Conservation (phyloP, 768 basidiomycete species). For the Hypholoma fasciculare region DNA sequence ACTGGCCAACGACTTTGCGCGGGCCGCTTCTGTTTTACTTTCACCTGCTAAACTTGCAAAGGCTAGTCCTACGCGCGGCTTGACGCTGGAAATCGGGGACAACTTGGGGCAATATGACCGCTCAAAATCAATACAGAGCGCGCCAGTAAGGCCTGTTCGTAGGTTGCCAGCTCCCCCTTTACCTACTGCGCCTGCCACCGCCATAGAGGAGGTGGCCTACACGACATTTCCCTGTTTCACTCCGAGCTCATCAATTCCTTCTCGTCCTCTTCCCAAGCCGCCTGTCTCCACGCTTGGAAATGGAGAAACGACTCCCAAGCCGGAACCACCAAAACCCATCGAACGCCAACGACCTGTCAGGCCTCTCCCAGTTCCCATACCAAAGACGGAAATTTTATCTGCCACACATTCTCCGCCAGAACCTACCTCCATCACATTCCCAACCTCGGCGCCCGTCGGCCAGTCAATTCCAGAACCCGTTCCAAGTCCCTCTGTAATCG, state of each 20-base stretch:
- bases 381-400: constrained; percentile 5
- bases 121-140: constrained; percentile 14
- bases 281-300: background rate
- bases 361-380: constrained; percentile 9
- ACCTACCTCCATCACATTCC: background rate
- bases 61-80: constrained; percentile 13
- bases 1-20: constrained; percentile 2
- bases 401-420: background rate
- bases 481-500: constrained; percentile 5
- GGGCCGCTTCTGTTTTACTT: background rate
- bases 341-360: constrained; percentile 5
- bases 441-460: background rate
- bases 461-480: background rate
- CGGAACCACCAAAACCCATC: background rate
- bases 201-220: background rate
- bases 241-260: background rate
- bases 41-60: background rate
- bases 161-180: constrained; percentile 9
- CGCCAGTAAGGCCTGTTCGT: constrained; percentile 12
- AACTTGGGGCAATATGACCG: constrained; percentile 4
- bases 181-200: constrained; percentile 6
- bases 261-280: background rate
- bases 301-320: background rate
- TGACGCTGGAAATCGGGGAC: constrained; percentile 15
- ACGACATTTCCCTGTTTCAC: background rate